These are phyloP conservation scores for Cytidiella melzeri DNA, from an alignment of 768 basidiomycete species.

Conservation along the genomic window DNA sequence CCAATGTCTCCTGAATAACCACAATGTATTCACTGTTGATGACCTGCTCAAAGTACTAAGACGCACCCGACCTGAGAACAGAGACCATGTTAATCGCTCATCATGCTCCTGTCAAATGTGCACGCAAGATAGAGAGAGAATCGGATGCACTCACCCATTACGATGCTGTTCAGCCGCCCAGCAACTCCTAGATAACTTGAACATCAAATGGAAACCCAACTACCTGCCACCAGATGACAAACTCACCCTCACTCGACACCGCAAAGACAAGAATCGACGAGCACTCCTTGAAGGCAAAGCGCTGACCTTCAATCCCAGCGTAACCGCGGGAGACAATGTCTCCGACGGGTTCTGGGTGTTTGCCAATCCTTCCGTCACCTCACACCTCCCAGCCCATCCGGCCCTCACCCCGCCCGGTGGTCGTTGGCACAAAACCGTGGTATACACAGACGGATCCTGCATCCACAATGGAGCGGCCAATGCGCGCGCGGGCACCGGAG, in stretches of 20 bases:
- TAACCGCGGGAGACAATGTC: background rate
- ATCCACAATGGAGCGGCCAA: slow-evolving; percentile 14
- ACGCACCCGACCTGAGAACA: background rate
- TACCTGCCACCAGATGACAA: background rate
- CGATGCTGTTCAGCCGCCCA: background rate
- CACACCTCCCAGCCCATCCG: background rate
- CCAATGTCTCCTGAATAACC: slow-evolving; percentile 1
- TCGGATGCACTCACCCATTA: background rate
- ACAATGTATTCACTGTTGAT: background rate
- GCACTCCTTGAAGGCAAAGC: background rate
- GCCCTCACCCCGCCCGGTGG: background rate
- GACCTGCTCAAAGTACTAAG: background rate
- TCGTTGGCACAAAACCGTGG: background rate
- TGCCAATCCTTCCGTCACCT: background rate
- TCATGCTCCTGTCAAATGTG: background rate
- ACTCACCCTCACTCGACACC: background rate
- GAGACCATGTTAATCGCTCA: background rate
- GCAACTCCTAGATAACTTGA: background rate
- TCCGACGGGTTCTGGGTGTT: background rate
- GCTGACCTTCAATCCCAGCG: background rate
- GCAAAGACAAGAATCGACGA: background rate
- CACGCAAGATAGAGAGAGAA: background rate
- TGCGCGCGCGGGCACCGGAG: slow-evolving; percentile 14
- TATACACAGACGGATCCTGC: slow-evolving; percentile 27
- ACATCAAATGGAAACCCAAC: background rate